Evolutionary conservation across 2,329 filamentous ascomycete species (phyloP).

Genomic region (Cladosporium sp.): DNA sequence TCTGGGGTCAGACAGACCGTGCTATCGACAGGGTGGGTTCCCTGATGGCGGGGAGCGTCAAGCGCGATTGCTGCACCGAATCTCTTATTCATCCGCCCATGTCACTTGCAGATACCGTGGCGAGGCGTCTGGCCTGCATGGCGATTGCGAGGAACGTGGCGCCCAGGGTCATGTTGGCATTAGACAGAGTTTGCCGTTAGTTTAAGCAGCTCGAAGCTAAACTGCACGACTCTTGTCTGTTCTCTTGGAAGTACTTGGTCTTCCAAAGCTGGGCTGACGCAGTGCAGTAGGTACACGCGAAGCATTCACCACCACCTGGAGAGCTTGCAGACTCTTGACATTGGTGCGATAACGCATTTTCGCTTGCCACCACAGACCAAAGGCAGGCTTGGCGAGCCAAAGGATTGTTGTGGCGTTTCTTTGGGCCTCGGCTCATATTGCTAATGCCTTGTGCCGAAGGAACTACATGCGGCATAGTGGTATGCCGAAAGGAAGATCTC

Average conservation of each 20-base stretch:
- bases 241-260: not conserved
- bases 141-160: not conserved
- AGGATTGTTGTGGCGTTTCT: not conserved
- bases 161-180: not conserved
- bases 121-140: not conserved
- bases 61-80: not conserved
- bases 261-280: not conserved
- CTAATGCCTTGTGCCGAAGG: conserved; percentile 1
- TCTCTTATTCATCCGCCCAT: not conserved
- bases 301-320: not conserved
- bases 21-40: not conserved
- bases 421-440: not conserved
- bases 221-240: not conserved
- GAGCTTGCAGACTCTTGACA: not conserved
- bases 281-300: not conserved
- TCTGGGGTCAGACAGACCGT: not conserved
- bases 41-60: not conserved
- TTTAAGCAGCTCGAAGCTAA: conserved; percentile 5
- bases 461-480: not conserved
- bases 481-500: not conserved
- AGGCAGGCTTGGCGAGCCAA: not conserved
- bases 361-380: not conserved
- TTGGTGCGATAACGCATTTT: not conserved
- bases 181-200: conserved; percentile 3
- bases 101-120: not conserved